Base-by-base conservation (phyloP, 257 asterid species). In the Coffea canephora region DNA sequence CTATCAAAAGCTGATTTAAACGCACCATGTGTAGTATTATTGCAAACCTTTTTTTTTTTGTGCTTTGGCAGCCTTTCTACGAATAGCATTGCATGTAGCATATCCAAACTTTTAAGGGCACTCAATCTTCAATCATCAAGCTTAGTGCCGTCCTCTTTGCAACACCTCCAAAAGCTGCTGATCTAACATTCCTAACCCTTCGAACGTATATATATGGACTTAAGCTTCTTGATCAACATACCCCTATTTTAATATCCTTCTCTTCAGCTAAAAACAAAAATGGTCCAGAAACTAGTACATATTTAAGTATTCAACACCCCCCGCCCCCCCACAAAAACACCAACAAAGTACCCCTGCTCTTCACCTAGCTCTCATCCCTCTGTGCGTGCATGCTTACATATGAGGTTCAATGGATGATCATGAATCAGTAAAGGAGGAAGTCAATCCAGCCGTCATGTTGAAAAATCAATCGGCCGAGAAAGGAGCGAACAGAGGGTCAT, bases 401-500 rank as follows among this genome's bases (percentile, higher is more conserved):
- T 45, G 25, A 75, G 54, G 54, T 69, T 57, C 74, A 7, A 76
- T 71, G 78, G 70, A 54, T 70, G 75, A 43, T 66, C 81, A 78
- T 82, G 89, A 67, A 76, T 70, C 79, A 59, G 70, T 5, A 49
- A 67, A 57, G 73, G 66, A 81, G 73, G 77, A 19, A 49, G 62
- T n/a, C n/a, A 75, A 18, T 19, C 11, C 79, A 23, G 27, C 18
- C 5, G 80, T 14, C 6, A 31, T 23, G 7, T 25, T 70, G 0
- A 69, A 72, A 45, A 69, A 31, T 25, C 80, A 71, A 48, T 68
- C 48, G 19, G 48, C 79, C 48, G 84, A 78, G 81, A 84, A 82
- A 69, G 88, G 82, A 39, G 78, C 78, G 49, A 83, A 85, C 85
- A 78, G 88, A 66, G 94, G 90, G 76, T 85, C 89, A 75, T 90